phyloP scores from a whole-genome alignment of 805 yeast genomes.

The Pichia cephalocereana region DNA sequence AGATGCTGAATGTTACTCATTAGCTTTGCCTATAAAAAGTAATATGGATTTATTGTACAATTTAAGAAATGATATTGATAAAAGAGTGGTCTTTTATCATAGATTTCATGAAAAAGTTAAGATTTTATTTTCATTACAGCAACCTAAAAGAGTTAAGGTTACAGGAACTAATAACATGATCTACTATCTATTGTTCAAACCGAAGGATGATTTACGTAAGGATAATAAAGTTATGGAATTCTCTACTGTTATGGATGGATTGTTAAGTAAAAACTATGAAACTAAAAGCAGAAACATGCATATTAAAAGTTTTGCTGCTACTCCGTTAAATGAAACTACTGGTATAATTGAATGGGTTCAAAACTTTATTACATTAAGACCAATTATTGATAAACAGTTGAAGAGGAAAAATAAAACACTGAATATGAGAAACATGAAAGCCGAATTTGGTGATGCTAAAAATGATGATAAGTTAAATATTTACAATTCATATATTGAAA shows the following conservation, averaged over 20 bases:
- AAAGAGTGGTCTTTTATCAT: constrained; percentile 33
- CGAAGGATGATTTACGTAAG: constrained; percentile 85
- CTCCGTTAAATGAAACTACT: constrained; percentile 75
- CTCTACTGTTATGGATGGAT: constrained; percentile 73
- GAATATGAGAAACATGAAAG: constrained; percentile 22
- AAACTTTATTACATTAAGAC: constrained; percentile 62
- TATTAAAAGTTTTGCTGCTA: constrained; percentile 78
- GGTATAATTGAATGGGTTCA: constrained; percentile 91
- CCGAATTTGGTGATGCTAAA: constrained; percentile 14
- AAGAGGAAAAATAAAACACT: constrained; percentile 19
- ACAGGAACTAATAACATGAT: constrained; percentile 70
- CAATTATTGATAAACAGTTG: constrained; percentile 34
- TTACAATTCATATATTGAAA: constrained; percentile 26
- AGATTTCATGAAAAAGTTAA: constrained; percentile 59
- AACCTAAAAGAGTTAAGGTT: constrained; percentile 70
- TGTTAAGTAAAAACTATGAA: constrained; percentile 57
- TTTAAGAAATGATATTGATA: constrained; percentile 2
- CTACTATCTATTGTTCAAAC: constrained; percentile 74
- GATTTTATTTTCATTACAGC: constrained; percentile 74
- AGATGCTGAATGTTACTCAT: constrained; percentile 23
- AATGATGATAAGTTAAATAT: constrained; percentile 22
- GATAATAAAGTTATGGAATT: constrained; percentile 93
- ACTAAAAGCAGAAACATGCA: constrained; percentile 63
- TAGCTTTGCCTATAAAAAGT: constrained; percentile 68
- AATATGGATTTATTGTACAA: constrained; percentile 64